A percentile compares a stretch with the other conserved stretches of the same genome.
phyloP scores from a whole-genome alignment of 2,329 filamentous ascomycete genomes.

The Colletotrichum sublineola region DNA sequence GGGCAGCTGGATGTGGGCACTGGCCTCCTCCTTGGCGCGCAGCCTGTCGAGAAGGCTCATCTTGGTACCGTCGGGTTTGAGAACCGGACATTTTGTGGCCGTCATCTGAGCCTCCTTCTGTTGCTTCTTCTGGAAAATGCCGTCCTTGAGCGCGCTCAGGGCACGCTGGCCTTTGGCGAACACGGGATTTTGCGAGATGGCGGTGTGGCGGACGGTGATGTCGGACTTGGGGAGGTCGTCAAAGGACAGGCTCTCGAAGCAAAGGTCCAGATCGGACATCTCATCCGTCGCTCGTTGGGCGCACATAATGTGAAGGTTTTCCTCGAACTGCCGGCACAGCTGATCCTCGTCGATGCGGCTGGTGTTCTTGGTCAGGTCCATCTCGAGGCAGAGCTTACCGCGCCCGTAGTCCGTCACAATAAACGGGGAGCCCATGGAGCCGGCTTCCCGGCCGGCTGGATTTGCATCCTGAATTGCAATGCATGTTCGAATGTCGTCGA shows the following conservation, averaged over 20 bases:
- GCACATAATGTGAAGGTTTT: conserved; percentile 64
- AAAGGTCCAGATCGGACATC: conserved; percentile 56
- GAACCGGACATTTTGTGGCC: conserved; percentile 46
- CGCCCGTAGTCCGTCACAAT: conserved; percentile 66
- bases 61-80: conserved; percentile 62
- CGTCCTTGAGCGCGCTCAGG: conserved; percentile 76
- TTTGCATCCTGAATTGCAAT: conserved; percentile 71
- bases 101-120: conserved; percentile 56
- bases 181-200: conserved; percentile 64
- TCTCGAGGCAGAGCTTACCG: conserved; percentile 70
- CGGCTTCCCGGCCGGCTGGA: conserved; percentile 47
- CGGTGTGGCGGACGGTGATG: conserved; percentile 64
- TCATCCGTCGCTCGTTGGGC: conserved; percentile 49
- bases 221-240: conserved; percentile 66
- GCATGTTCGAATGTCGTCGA: conserved; percentile 75
- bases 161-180: conserved; percentile 76
- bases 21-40: conserved; percentile 75
- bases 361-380: conserved; percentile 55
- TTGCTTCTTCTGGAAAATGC: conserved; percentile 66
- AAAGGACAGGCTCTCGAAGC: conserved; percentile 58
- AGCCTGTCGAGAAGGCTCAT: conserved; percentile 83
- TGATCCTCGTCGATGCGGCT: conserved; percentile 62
- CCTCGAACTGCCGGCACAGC: conserved; percentile 67
- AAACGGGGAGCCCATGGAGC: conserved; percentile 53
- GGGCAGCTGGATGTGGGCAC: conserved; percentile 58